phyloP scores from a whole-genome alignment of 1,284 basidiomycete species.

The Mycena citricolor region DNA sequence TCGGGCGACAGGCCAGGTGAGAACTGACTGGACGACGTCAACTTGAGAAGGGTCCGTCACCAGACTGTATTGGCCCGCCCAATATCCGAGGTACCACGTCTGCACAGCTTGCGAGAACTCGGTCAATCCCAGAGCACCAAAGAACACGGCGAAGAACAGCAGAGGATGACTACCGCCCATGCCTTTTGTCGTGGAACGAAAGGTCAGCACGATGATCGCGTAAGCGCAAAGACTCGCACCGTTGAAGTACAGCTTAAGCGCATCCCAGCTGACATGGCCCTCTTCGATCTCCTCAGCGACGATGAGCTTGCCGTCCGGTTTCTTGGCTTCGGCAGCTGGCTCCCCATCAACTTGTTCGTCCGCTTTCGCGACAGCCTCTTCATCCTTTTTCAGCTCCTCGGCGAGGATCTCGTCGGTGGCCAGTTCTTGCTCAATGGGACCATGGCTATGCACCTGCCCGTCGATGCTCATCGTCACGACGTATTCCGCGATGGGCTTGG shows the following conservation, averaged over 20 bases:
- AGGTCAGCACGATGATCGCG: constrained; percentile 22
- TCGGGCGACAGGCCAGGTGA: neutral
- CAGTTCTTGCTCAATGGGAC: constrained; percentile 31
- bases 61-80: constrained; percentile 1
- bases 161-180: constrained; percentile 33
- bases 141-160: constrained; percentile 40
- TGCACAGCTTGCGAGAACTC: constrained; percentile 34
- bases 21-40: neutral
- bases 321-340: constrained; percentile 15
- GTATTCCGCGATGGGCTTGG: constrained; percentile 52
- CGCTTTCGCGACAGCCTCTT: constrained; percentile 42
- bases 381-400: constrained; percentile 38
- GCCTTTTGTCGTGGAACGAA: too few relatives aligned
- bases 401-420: constrained; percentile 21
- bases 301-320: constrained; percentile 58
- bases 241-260: constrained; percentile 23
- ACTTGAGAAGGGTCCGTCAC: neutral
- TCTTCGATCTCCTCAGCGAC: constrained; percentile 69
- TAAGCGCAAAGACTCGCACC: too few relatives aligned
- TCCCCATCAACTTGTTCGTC: constrained; percentile 31
- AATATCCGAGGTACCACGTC: constrained; percentile 48
- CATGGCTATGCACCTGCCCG: constrained; percentile 44
- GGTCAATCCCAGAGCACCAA: constrained; percentile 26
- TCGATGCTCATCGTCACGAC: constrained; percentile 52
- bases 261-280: constrained; percentile 50